Percentiles rank a stretch among this genome's conserved stretches.
phyloP scores from a whole-genome alignment of 208 protist species.

The Wallacemonas sp. region DNA sequence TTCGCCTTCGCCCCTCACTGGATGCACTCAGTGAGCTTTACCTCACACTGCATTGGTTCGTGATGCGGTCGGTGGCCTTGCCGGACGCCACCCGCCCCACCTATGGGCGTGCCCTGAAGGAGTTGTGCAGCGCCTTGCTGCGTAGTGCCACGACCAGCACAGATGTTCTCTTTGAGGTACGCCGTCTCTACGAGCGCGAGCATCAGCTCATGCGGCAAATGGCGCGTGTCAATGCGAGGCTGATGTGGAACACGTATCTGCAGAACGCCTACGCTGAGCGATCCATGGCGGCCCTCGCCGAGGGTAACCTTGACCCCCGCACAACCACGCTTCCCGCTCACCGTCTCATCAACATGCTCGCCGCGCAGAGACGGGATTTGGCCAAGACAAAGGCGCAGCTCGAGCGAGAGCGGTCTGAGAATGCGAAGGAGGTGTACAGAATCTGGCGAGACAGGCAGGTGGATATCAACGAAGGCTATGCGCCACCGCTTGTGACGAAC shows the following conservation, averaged over 20 bases:
- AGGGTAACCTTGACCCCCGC: constrained; percentile 64
- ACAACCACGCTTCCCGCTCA: constrained; percentile 62
- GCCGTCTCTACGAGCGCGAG: constrained; percentile 63
- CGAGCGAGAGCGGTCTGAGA: constrained; percentile 64
- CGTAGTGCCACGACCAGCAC: constrained; percentile 54
- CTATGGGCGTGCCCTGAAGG: constrained; percentile 38
- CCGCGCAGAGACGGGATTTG: constrained; percentile 42
- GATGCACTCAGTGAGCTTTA: constrained; percentile 70
- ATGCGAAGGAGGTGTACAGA: constrained; percentile 77
- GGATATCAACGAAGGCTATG: constrained; percentile 66
- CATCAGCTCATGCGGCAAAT: constrained; percentile 41
- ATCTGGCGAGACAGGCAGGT: constrained; percentile 78
- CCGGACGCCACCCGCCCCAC: constrained; percentile 55
- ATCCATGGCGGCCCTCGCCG: constrained; percentile 53
- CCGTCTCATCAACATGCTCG: constrained; percentile 57
- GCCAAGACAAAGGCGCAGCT: constrained; percentile 38
- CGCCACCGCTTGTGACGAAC: constrained; percentile 28
- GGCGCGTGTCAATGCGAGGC: constrained; percentile 45
- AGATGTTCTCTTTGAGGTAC: constrained; percentile 66
- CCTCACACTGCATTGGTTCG: constrained; percentile 57
- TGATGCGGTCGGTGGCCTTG: constrained; percentile 32
- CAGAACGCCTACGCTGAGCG: constrained; percentile 69
- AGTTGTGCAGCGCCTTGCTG: constrained; percentile 56
- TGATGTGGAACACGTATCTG: constrained; percentile 66
- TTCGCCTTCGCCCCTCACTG: constrained; percentile 65